These are phyloP conservation scores for Zygotorulaspora florentina DNA, from an alignment of 805 yeast genomes.

Conservation along the genomic window DNA sequence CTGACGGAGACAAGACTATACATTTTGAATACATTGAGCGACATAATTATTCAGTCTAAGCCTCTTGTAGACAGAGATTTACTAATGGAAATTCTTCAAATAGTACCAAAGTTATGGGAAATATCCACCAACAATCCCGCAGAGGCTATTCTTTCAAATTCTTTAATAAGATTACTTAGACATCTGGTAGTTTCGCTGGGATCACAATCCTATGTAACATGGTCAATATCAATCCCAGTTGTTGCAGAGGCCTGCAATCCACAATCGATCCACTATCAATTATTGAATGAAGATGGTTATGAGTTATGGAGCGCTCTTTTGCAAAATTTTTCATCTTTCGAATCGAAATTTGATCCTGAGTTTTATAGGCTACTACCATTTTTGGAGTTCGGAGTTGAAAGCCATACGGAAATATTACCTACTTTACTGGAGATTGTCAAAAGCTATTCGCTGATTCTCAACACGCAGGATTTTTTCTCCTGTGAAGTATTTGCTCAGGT, in stretches of 20 bases:
- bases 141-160: constrained; percentile 44
- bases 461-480: constrained; percentile 37
- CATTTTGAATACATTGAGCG: constrained; percentile 62
- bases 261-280: constrained; percentile 47
- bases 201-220: constrained; percentile 45
- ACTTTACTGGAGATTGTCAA: constrained; percentile 56
- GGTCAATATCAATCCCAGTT: constrained; percentile 60
- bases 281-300: constrained; percentile 79
- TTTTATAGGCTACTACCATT: constrained; percentile 47
- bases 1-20: constrained; percentile 74
- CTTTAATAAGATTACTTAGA: constrained; percentile 52
- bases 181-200: constrained; percentile 55
- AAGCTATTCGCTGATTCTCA: constrained; percentile 53
- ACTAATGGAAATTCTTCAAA: constrained; percentile 46
- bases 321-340: constrained; percentile 50
- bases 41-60: constrained; percentile 58
- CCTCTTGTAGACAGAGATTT: constrained; percentile 54
- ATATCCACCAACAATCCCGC: constrained; percentile 37
- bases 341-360: constrained; percentile 31
- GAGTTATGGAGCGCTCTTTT: constrained; percentile 76
- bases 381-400: constrained; percentile 54
- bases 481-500: constrained; percentile 26
- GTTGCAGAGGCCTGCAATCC: constrained; percentile 60
- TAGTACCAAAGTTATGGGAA: constrained; percentile 81
- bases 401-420: constrained; percentile 72